phyloP scores from a whole-genome alignment of 2,329 filamentous ascomycete genomes.

The Colletotrichum melonis region DNA sequence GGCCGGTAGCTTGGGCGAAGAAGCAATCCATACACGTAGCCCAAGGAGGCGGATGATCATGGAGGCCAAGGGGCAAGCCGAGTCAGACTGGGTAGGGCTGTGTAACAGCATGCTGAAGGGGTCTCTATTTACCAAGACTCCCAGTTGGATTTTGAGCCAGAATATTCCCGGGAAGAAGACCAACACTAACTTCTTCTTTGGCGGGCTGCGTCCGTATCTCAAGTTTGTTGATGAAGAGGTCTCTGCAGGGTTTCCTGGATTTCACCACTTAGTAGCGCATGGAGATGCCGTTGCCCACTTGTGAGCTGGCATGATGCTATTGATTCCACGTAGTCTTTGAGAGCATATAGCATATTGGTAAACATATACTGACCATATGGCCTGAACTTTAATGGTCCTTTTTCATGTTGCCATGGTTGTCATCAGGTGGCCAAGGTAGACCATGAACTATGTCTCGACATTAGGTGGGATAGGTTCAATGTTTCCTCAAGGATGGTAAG shows the following conservation, averaged over 20 bases:
- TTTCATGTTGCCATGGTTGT: too few species aligned
- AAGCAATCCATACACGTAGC: not conserved
- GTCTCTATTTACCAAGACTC: not conserved
- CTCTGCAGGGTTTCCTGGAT: not conserved
- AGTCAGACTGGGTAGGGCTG: not conserved
- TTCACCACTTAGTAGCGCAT: not conserved
- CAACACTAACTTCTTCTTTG: not conserved
- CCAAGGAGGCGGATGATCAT: not conserved
- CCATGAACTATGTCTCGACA: too few species aligned
- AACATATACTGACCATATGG: too few species aligned
- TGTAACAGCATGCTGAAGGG: not conserved
- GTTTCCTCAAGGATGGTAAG: too few species aligned
- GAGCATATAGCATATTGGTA: too few species aligned
- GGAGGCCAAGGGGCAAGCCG: not conserved
- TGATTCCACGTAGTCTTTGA: too few species aligned
- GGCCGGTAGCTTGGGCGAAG: not conserved
- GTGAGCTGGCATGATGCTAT: not conserved
- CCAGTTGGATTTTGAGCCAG: not conserved
- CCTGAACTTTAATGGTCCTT: fast-evolving
- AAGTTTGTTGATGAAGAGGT: not conserved
- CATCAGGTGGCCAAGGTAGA: fast-evolving
- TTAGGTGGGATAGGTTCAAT: too few species aligned
- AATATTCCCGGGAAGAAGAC: not conserved
- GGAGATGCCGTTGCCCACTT: not conserved
- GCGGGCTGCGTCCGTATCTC: not conserved